phyloP scores from a whole-genome alignment of 805 yeast species.

The Wickerhamomyces silvicola region DNA sequence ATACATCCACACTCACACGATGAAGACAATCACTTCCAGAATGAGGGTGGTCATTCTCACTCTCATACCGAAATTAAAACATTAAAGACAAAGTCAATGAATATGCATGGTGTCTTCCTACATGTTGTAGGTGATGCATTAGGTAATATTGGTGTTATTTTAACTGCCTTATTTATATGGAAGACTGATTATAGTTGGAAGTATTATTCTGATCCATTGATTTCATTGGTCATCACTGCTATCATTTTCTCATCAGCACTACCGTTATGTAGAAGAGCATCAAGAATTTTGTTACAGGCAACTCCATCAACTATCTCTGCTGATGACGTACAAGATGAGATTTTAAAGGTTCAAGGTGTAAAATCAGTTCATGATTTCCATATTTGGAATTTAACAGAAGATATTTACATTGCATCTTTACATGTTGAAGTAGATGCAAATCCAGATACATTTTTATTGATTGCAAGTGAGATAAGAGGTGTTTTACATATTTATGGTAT shows the following conservation, averaged over 20 bases:
- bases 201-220: constrained; percentile 77
- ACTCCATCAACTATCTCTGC: constrained; percentile 83
- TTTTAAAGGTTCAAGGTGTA: constrained; percentile 63
- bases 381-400: constrained; percentile 92
- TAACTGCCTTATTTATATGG: constrained; percentile 90
- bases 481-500: constrained; percentile 80
- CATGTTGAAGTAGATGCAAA: constrained; percentile 70
- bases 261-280: constrained; percentile 81
- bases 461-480: constrained; percentile 70
- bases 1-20: too few species aligned
- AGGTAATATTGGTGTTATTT: constrained; percentile 90
- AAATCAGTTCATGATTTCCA: constrained; percentile 91
- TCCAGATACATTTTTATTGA: constrained; percentile 60
- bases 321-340: constrained; percentile 62
- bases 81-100: constrained; percentile 54
- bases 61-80: constrained; percentile 4
- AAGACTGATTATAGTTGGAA: constrained; percentile 86
- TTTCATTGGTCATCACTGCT: constrained; percentile 77
- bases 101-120: constrained; percentile 94
- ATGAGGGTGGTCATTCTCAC: constrained; percentile 12
- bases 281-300: constrained; percentile 86
- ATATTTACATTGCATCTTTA: constrained; percentile 76
- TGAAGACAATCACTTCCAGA: constrained; percentile 5
- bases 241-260: constrained; percentile 89
- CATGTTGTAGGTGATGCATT: constrained; percentile 96